Evolutionary conservation across 192 early-diverging fungal genomes (phyloP).

Genomic region (Coemansia sp.): DNA sequence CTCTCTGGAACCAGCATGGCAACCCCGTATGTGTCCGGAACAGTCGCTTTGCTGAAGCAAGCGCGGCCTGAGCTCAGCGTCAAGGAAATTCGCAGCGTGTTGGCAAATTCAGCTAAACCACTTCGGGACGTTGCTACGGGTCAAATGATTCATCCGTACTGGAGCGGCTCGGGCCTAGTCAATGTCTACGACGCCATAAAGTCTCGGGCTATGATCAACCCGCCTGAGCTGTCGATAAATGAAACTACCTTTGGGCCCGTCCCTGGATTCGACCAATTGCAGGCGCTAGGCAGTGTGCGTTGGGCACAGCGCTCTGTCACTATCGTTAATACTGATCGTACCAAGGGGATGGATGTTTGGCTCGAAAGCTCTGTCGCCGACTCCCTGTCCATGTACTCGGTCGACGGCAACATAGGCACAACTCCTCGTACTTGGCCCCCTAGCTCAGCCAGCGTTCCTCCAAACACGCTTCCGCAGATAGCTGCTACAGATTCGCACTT

Average conservation of each 20-base stretch:
- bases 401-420: slow-evolving; percentile 22
- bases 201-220: slow-evolving; percentile 57
- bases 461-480: slow-evolving; percentile 18
- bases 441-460: background rate
- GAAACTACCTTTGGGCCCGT: slow-evolving; percentile 13
- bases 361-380: slow-evolving; percentile 18
- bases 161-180: slow-evolving; percentile 72
- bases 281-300: slow-evolving; percentile 5
- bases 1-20: slow-evolving; percentile 86
- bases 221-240: slow-evolving; percentile 62
- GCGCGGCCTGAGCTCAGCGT: slow-evolving; percentile 37
- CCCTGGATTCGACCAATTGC: background rate
- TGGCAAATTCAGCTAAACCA: slow-evolving; percentile 61
- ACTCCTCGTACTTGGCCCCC: slow-evolving; percentile 31
- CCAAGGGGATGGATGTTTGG: slow-evolving; percentile 16
- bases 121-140: slow-evolving; percentile 42
- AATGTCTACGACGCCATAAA: slow-evolving; percentile 66
- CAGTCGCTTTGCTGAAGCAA: slow-evolving; percentile 67
- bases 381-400: slow-evolving; percentile 43
- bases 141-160: slow-evolving; percentile 49
- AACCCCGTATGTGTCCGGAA: slow-evolving; percentile 71
- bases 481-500: background rate
- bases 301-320: slow-evolving; percentile 29
- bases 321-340: slow-evolving; percentile 31
- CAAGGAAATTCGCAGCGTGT: slow-evolving; percentile 28